Percentiles rank a stretch among this genome's conserved stretches.
These are phyloP conservation scores for Cryptosporidium viatorum DNA, from an alignment of 169 alveolate genomes.

Conservation along the genomic window DNA sequence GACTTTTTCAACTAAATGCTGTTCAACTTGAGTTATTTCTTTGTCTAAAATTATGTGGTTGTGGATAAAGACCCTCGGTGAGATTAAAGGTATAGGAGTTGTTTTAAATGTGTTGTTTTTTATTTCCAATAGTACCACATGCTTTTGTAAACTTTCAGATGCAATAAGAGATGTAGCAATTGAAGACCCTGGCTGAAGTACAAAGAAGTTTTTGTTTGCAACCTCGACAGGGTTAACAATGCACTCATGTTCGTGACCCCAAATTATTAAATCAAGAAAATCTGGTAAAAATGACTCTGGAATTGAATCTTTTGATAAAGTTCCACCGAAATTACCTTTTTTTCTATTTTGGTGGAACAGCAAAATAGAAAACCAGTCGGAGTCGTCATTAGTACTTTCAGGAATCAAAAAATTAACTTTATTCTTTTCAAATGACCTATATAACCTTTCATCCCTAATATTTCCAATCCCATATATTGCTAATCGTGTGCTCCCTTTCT, in stretches of 20 bases:
- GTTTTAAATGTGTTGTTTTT: constrained; percentile 84
- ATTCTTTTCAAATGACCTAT: constrained; percentile 88
- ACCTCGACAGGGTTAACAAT: constrained; percentile 85
- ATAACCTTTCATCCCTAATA: constrained; percentile 93
- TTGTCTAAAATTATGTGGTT: constrained; percentile 52
- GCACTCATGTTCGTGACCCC: constrained; percentile 98
- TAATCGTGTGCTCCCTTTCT: constrained; percentile 90
- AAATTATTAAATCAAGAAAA: constrained; percentile 89
- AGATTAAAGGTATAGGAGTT: constrained; percentile 88
- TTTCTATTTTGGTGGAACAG: constrained; percentile 95
- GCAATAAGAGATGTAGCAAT: constrained; percentile 93
- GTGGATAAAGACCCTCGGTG: constrained; percentile 89
- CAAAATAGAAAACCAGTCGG: constrained; percentile 90
- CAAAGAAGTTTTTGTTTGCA: constrained; percentile 85
- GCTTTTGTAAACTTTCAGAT: constrained; percentile 92
- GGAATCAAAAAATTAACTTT: constrained; percentile 91
- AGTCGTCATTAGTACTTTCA: constrained; percentile 74
- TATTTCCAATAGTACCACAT: constrained; percentile 90
- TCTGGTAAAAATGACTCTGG: constrained; percentile 90
- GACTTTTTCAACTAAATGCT: constrained; percentile 8
- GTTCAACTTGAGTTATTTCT: constrained; percentile 8
- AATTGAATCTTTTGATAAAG: constrained; percentile 85
- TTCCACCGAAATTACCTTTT: constrained; percentile 88
- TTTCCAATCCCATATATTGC: constrained; percentile 97
- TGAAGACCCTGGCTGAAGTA: constrained; percentile 93